Evolutionary conservation across 768 basidiomycete genomes (phyloP), one percentile per base, ranked within the genome.

Genomic region (Tulasnella calospora): DNA sequence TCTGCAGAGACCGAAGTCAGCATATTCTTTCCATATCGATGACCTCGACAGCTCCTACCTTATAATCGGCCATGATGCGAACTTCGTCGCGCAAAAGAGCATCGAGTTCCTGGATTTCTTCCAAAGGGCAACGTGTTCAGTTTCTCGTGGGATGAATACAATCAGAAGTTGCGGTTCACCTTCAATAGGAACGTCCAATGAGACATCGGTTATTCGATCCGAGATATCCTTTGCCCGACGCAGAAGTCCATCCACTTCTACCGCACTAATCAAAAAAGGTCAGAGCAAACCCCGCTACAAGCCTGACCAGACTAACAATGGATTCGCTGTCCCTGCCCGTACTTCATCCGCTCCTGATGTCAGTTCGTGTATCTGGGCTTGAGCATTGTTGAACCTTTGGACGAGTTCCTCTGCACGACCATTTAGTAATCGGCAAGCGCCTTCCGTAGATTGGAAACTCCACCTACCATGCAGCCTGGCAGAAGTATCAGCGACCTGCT

Each of bases 401-500:
- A 84, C 85, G 44, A 94, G 83, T 75, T 94, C 90, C 79, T 91
- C 92, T 92, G 81, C 17, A 46, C 3, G 44, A 70, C 33, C 70
- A 71, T 35, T n/a, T 17, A 36, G 47, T 10, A 17, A 36, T 40
- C 79, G 40, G 2, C n/a, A 17, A 72, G 33, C 61, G 5, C 73
- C 33, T 7, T 44, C 57, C 41, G 47, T 57, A 36, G 70, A 41
- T n/a, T 33, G 61, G 55, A 15, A 38, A 13, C 23, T 33, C 30
- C 8, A 36, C 73, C 4, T 36, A 80, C 93, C 89, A 85, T 94
- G 92, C 35, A 91, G 90, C 71, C 88, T 87, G 21, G 85, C 82
- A 84, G 93, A 94, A 4, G 88, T 89, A 21, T 92, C 92, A 3
- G 90, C 92, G 0, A 95, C 94, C 82, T 92, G 89, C 81, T 86